Evolutionary conservation across 2,329 filamentous ascomycete genomes (phyloP).

Genomic region (Fusarium liriodendri): DNA sequence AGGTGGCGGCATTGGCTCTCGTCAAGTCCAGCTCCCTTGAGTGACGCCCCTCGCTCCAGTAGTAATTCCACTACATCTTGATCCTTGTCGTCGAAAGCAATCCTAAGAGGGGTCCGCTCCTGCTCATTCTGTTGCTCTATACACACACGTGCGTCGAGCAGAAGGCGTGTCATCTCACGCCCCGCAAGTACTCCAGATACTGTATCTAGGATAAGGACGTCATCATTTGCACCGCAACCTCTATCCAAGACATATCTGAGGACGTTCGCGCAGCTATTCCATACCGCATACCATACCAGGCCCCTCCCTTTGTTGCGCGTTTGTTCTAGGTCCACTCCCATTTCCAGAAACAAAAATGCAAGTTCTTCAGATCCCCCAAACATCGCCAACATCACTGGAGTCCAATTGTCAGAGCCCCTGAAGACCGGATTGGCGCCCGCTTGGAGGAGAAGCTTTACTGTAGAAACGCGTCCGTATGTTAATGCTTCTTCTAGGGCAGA

Average conservation of each 20-base stretch:
- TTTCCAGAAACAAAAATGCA: background rate
- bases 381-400: constrained; percentile 6
- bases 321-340: background rate
- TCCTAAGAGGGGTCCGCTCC: background rate
- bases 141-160: background rate
- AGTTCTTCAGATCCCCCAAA: background rate
- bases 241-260: background rate
- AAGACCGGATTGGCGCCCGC: background rate
- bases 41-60: background rate
- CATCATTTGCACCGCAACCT: background rate
- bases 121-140: background rate
- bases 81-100: background rate
- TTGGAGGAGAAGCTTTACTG: background rate
- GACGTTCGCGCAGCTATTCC: background rate
- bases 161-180: background rate
- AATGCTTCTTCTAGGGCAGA: constrained; percentile 2
- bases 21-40: background rate
- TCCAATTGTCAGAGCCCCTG: background rate
- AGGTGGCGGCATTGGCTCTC: background rate
- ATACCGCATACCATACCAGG: constrained; percentile 7
- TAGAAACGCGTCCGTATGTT: background rate
- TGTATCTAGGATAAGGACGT: background rate
- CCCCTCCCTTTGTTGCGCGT: background rate
- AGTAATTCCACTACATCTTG: background rate
- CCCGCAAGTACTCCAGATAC: background rate